Evolutionary conservation across 495 filamentous ascomycete species (phyloP).

Genomic region (Oleoguttula mirabilis): DNA sequence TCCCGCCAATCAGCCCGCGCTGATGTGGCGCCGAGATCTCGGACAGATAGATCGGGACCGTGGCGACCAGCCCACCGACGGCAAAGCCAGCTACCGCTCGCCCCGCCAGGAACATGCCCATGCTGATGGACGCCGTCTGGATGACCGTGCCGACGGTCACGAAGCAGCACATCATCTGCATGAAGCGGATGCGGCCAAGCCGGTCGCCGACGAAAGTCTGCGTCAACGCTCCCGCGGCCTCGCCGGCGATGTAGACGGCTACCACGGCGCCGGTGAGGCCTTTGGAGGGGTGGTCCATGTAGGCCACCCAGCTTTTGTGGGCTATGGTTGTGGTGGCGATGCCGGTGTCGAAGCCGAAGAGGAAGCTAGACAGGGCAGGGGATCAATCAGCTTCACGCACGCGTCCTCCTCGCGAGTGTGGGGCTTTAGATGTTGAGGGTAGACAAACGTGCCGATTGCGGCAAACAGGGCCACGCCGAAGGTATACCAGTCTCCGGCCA

Average conservation of each 20-base stretch:
- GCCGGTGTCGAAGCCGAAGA: slow-evolving; percentile 12
- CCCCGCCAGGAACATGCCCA: slow-evolving; percentile 49
- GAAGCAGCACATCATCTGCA: slow-evolving; percentile 45
- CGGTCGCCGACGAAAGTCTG: slow-evolving; percentile 44
- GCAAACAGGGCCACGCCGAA: slow-evolving; percentile 14
- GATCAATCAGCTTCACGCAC: neutral
- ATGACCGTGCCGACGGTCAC: slow-evolving; percentile 46
- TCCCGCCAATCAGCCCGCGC: slow-evolving; percentile 46
- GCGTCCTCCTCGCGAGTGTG: no score
- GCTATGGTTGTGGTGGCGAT: slow-evolving; percentile 35
- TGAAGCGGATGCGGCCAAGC: slow-evolving; percentile 47
- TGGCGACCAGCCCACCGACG: slow-evolving; percentile 45
- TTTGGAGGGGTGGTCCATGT: slow-evolving; percentile 44
- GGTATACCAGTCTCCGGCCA: slow-evolving; percentile 6
- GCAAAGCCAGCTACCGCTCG: slow-evolving; percentile 44
- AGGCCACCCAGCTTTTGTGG: slow-evolving; percentile 48
- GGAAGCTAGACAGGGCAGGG: neutral
- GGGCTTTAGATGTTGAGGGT: no score
- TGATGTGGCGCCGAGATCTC: slow-evolving; percentile 43
- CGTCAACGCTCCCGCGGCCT: slow-evolving; percentile 40
- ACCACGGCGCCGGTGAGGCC: slow-evolving; percentile 48
- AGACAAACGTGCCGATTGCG: slow-evolving; percentile 15
- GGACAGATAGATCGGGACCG: slow-evolving; percentile 47
- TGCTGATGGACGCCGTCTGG: slow-evolving; percentile 46
- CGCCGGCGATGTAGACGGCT: slow-evolving; percentile 49